Evolutionary conservation across 2,329 filamentous ascomycete genomes (phyloP), one percentile per base, ranked within the genome.

Genomic region (Triangularia verruculosa): DNA sequence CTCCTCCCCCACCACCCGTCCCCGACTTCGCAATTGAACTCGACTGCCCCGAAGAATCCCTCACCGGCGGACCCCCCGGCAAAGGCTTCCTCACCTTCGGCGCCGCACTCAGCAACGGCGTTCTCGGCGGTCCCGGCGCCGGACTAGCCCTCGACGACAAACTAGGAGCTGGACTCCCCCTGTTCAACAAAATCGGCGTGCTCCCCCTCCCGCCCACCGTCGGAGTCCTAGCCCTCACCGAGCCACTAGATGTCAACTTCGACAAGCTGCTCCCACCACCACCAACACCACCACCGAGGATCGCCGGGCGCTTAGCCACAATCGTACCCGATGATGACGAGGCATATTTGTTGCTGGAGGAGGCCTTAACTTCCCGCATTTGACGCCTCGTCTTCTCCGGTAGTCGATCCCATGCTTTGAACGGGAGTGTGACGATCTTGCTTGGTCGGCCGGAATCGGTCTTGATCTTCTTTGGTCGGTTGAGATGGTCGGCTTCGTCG

Each of bases 401-500:
- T 9, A 72, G 43, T 28, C 60, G 63, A n/a, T 67, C 51, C 71
- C 68, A 71, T 4, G 56, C 47, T 0, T 15, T 66, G 57, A 72
- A 72, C 6, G 34, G 60, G 22, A 71, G n/a, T 6, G 57, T 70
- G 57, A 72, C 69, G 0, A 71, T 15, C 58, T 67, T 71, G 7
- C 61, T 55, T 1, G 47, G 60, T 4, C 63, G 63, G 15, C 65
- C 64, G 11, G 27, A 63, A 3, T 69, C 66, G 2, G 65, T 65
- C 53, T 66, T 70, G 13, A 72, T 47, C 63, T 76, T 76, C 64
- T 71, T 73, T 1, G 47, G 55, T 53, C 71, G 70, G 25, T 66
- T 64, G 52, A 51, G 56, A 17, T 54, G 67, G 15, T 70, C 69
- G 4, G 25, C 61, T 20, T 71, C 70, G 9, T 73, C 71, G 57